These are phyloP conservation scores for Alternaria brassicae DNA, from an alignment of 2,329 filamentous ascomycete species.

Conservation along the genomic window DNA sequence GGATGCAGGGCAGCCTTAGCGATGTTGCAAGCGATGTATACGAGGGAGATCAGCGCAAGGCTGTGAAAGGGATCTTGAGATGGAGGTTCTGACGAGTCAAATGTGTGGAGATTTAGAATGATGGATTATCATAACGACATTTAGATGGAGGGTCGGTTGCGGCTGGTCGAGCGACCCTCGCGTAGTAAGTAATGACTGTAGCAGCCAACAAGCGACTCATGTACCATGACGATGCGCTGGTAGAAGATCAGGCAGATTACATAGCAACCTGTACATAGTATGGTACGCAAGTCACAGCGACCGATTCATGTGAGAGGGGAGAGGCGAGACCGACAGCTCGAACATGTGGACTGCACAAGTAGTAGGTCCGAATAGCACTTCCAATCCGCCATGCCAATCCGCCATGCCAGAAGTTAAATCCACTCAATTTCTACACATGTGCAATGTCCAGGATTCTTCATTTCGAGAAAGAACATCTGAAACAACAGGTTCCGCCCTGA, in stretches of 20 bases:
- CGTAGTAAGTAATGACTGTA: background rate
- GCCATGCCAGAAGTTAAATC: no score
- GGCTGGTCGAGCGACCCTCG: background rate
- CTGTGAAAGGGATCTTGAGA: constrained; percentile 5
- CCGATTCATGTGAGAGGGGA: no score
- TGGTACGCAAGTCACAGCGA: no score
- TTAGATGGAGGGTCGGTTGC: background rate
- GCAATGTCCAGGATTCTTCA: background rate
- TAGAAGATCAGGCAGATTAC: background rate
- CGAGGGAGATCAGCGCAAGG: constrained; percentile 13
- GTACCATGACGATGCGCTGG: background rate
- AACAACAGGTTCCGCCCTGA: background rate
- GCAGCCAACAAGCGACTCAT: background rate
- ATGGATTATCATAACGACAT: constrained; percentile 1
- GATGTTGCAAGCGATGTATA: background rate
- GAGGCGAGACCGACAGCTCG: background rate
- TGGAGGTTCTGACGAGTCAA: background rate
- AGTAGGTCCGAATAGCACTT: background rate
- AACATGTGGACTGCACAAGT: background rate
- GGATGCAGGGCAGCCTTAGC: constrained; percentile 13
- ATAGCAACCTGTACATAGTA: background rate
- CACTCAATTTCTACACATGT: background rate
- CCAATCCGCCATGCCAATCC: background rate
- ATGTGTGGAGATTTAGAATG: background rate
- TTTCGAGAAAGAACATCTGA: background rate